Base-by-base conservation (phyloP, 1,284 basidiomycete species). In the Mycosarcoma mackinlayi region DNA sequence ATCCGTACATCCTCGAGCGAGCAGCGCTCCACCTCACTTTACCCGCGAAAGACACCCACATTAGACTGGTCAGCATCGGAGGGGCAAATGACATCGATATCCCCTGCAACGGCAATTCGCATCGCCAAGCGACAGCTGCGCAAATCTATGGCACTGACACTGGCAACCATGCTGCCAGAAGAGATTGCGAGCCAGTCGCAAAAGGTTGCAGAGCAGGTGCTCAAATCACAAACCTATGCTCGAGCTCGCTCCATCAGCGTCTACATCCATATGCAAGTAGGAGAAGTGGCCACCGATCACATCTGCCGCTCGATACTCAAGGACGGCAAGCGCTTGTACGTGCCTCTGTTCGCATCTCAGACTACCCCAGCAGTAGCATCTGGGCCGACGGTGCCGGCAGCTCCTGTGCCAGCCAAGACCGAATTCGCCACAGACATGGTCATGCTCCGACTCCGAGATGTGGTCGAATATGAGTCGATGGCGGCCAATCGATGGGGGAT, bases 401-500 rank as follows among this genome's bases (percentile, higher is more conserved):
- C 58, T 8, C 18, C 62, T 2, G 44, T 46, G 9, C 13, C 52
- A 1, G 35, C 42, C 52, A 63, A 64, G 54, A 63, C 52, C 4
- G 56, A 46, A 13, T 80, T 81, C 37, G 72, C 77, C 11, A 75
- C 68, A 4, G 76, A 77, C 27, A 85, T 85, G 84, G 48, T 78
- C 41, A 84, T 85, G 84, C 68, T 85, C 10, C 64, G 77, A 16
- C 56, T 85, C 16, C 58, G 58, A 3, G 66, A 75, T 52, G 31
- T 71, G 19, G 38, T 35, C 0, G 81, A 82, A 30, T 83, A 82
- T 42, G 73, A 82, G 16, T 54, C 62, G 8, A 75, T 85, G 59
- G 57, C 60, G 18, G 38, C 54, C 14, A 84, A 85, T 64, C 56
- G 76, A 24, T 85, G 84, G 84, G 82, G 81, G 3, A 85, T 85